phyloP scores from a whole-genome alignment of 192 early-diverging fungal genomes.

The Backusella morwellensis region DNA sequence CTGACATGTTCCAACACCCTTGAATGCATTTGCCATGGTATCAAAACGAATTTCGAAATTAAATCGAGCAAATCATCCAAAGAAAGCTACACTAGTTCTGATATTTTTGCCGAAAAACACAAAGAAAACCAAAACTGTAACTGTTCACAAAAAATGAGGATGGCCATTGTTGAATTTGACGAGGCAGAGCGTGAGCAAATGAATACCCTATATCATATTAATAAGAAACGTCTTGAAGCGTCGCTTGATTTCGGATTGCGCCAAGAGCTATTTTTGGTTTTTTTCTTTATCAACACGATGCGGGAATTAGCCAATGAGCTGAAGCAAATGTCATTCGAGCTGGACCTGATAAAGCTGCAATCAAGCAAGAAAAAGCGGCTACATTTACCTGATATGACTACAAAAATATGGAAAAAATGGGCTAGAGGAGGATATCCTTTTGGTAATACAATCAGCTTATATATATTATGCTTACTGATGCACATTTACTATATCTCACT shows the following conservation, averaged over 20 bases:
- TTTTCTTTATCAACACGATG: constrained; percentile 48
- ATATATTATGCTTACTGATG: background rate
- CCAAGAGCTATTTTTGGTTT: constrained; percentile 49
- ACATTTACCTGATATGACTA: constrained; percentile 28
- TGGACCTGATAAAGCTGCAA: background rate
- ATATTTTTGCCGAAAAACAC: background rate
- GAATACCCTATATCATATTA: constrained; percentile 7
- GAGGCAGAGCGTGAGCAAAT: constrained; percentile 19
- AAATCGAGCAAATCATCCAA: background rate
- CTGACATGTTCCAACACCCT: constrained; percentile 32
- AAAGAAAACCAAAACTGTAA: constrained; percentile 5
- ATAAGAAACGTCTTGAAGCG: background rate
- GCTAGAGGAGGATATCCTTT: constrained; percentile 24
- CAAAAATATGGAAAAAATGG: constrained; percentile 33
- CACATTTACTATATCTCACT: background rate
- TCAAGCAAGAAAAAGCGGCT: constrained; percentile 25
- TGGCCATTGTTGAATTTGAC: constrained; percentile 25
- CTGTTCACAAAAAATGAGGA: constrained; percentile 13
- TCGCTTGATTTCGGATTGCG: constrained; percentile 22
- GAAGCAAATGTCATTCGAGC: constrained; percentile 8
- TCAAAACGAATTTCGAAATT: constrained; percentile 26
- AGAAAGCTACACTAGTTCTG: background rate
- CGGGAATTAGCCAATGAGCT: constrained; percentile 48
- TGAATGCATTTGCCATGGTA: constrained; percentile 15
- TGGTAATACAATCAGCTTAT: background rate